Evolutionary conservation across 2,329 filamentous ascomycete species (phyloP).

Genomic region (Emydomyces testavorans): DNA sequence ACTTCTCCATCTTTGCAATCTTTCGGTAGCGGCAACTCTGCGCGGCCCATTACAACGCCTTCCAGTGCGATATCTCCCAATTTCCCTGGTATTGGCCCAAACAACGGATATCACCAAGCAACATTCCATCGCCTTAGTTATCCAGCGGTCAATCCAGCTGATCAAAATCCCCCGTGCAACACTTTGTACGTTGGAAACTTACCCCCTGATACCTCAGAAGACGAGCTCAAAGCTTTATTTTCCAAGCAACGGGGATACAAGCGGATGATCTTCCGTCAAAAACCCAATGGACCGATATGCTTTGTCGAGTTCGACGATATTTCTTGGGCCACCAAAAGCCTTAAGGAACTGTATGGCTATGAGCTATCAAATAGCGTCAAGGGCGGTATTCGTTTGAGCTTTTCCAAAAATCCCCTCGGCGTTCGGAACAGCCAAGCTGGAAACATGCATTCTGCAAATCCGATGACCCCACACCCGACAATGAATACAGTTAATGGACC

Average conservation of each 20-base stretch:
- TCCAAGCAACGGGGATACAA: slow-evolving; percentile 91
- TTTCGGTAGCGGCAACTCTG: slow-evolving; percentile 41
- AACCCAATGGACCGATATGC: slow-evolving; percentile 94
- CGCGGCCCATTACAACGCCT: slow-evolving; percentile 41
- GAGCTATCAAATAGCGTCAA: slow-evolving; percentile 84
- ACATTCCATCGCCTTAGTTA: slow-evolving; percentile 56
- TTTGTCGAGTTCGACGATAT: slow-evolving; percentile 97
- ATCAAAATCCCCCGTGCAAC: slow-evolving; percentile 95
- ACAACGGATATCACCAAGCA: slow-evolving; percentile 44
- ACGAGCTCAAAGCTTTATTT: slow-evolving; percentile 89
- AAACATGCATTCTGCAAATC: slow-evolving; percentile 40
- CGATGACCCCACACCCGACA: slow-evolving; percentile 31
- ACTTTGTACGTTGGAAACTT: slow-evolving; percentile 97
- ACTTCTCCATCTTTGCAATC: slow-evolving; percentile 39
- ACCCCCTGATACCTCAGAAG: slow-evolving; percentile 82
- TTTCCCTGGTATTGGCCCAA: slow-evolving; percentile 29
- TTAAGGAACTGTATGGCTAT: slow-evolving; percentile 80
- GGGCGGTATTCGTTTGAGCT: slow-evolving; percentile 87
- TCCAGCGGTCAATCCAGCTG: slow-evolving; percentile 82
- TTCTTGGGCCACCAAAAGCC: slow-evolving; percentile 78
- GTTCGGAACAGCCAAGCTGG: slow-evolving; percentile 65
- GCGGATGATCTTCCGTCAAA: slow-evolving; percentile 84
- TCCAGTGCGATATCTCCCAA: slow-evolving; percentile 48
- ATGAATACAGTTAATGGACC: slow-evolving; percentile 32
- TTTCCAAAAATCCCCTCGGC: slow-evolving; percentile 92